These are phyloP conservation scores for Penicillium sp. DNA, from an alignment of 2,329 filamentous ascomycete genomes.

Conservation along the genomic window DNA sequence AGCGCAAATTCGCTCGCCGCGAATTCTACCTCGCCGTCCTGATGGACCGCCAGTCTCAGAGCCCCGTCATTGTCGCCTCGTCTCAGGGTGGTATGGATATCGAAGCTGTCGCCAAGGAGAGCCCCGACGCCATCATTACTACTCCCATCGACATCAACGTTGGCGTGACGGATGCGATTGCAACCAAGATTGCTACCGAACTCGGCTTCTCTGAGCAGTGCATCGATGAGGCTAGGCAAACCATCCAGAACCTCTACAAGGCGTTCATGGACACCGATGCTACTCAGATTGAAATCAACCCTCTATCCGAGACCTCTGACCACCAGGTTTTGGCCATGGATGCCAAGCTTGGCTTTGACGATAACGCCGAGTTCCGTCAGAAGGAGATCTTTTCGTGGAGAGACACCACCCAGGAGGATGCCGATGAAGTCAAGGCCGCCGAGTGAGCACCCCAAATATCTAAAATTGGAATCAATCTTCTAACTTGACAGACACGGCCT, in stretches of 20 bases:
- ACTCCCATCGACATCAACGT: slow-evolving; percentile 91
- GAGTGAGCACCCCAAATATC: slow-evolving; percentile 58
- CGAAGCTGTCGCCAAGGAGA: slow-evolving; percentile 97
- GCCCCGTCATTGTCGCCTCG: slow-evolving; percentile 94
- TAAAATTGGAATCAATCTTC: slow-evolving; percentile 7
- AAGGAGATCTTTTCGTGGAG: slow-evolving; percentile 94
- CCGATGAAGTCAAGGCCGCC: slow-evolving; percentile 96
- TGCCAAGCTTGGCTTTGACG: slow-evolving; percentile 97
- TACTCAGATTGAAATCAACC: slow-evolving; percentile 99
- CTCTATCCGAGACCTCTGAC: slow-evolving; percentile 95
- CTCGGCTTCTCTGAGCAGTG: slow-evolving; percentile 98
- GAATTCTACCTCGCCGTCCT: slow-evolving; percentile 99
- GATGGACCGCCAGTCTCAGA: slow-evolving; percentile 92
- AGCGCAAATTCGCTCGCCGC: slow-evolving; percentile 98
- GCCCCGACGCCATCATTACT: slow-evolving; percentile 91
- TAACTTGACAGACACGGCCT: slow-evolving; percentile 65
- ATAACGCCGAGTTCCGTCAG: slow-evolving; percentile 98
- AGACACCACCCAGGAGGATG: slow-evolving; percentile 92
- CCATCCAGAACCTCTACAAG: slow-evolving; percentile 98
- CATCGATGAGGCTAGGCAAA: slow-evolving; percentile 91
- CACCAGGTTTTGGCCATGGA: slow-evolving; percentile 99
- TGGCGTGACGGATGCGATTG: slow-evolving; percentile 95
- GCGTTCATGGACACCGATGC: slow-evolving; percentile 98
- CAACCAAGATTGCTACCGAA: slow-evolving; percentile 83
- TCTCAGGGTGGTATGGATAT: slow-evolving; percentile 99